phyloP scores from a whole-genome alignment of 345 rosid genomes.

The Adansonia digitata region DNA sequence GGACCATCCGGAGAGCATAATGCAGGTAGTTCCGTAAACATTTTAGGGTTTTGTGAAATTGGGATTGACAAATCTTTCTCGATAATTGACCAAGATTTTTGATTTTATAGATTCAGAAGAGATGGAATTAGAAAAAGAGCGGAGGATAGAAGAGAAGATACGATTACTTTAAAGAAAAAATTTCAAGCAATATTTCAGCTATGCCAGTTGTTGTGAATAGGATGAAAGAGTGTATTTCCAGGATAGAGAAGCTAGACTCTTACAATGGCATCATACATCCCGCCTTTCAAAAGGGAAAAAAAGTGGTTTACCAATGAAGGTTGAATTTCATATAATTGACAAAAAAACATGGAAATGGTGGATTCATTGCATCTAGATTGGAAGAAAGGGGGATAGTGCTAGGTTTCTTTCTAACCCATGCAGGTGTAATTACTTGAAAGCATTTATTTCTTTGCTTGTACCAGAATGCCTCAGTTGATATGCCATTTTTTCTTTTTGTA shows the following conservation, averaged over 20 bases:
- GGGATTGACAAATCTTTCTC: no score
- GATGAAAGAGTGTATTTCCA: constrained; percentile 50
- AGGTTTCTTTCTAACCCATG: not conserved
- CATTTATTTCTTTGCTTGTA: not conserved
- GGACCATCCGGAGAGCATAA: constrained; percentile 27
- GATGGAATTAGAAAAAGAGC: constrained; percentile 27
- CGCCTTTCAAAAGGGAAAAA: constrained; percentile 34
- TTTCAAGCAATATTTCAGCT: constrained; percentile 35
- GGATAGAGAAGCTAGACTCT: constrained; percentile 45
- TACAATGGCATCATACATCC: constrained; percentile 44
- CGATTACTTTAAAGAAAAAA: constrained; percentile 39
- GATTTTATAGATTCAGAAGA: constrained; percentile 13
- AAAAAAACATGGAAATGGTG: not conserved
- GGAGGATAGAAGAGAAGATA: constrained; percentile 28
- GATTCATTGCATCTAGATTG: not conserved
- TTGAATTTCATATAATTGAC: not conserved
- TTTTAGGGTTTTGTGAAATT: no score
- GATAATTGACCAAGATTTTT: no score
- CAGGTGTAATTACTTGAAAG: not conserved
- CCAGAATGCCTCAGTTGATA: not conserved
- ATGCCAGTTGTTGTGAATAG: constrained; percentile 49
- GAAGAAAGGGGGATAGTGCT: not conserved
- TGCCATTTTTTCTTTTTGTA: no score
- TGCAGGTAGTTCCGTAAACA: constrained; percentile 38
- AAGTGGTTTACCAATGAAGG: constrained; percentile 18